Evolutionary conservation across 257 asterid genomes (phyloP), one percentile per base, ranked within the genome.

Genomic region (Lycium barbarum): DNA sequence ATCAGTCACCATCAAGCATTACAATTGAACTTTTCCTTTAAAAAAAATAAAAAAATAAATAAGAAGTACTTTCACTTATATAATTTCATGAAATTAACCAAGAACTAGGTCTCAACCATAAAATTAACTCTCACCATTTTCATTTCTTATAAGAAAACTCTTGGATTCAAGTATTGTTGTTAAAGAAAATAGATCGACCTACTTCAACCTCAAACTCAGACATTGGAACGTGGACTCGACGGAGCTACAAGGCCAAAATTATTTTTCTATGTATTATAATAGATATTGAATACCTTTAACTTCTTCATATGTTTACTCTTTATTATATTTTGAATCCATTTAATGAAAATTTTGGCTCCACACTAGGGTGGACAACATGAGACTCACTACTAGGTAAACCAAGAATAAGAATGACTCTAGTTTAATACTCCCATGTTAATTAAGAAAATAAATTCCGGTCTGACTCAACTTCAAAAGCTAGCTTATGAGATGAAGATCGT

Each of bases 1-100:
- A 22, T 4, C 13, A 26, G 81, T 74, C 81, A 13, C 61, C 81
- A 49, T 74, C 81, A 74, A 74, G 18, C 81, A 49, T 22, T 15
- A 22, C 13, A 49, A 74, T 54, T 49, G 20, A 49, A 13, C 22
- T 49, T 74, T n/a, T 5, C n/a, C 14, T 47, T 3, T n/a, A 18
- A 43, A 43, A 26, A 73, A 54, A 45, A 45, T 0, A n/a, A 72
- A 58, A 57, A 9, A n/a, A n/a, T n/a, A n/a, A n/a, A n/a, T n/a
- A n/a, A n/a, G n/a, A n/a, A n/a, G n/a, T n/a, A n/a, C n/a, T n/a
- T n/a, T 10, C 57, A 72, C 80, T 45, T 45, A n/a, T 73, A 40
- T 18, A 43, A 0, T 65, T 65, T 33, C 43, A 11, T 33, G 73
- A 66, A 65, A n/a, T n/a, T n/a, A 59, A 59, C 33, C 13, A 59